A percentile compares a stretch with the other conserved stretches of the same genome.
Evolutionary conservation across 805 yeast genomes (phyloP).

Genomic region (Wickerhamiella azymoides): DNA sequence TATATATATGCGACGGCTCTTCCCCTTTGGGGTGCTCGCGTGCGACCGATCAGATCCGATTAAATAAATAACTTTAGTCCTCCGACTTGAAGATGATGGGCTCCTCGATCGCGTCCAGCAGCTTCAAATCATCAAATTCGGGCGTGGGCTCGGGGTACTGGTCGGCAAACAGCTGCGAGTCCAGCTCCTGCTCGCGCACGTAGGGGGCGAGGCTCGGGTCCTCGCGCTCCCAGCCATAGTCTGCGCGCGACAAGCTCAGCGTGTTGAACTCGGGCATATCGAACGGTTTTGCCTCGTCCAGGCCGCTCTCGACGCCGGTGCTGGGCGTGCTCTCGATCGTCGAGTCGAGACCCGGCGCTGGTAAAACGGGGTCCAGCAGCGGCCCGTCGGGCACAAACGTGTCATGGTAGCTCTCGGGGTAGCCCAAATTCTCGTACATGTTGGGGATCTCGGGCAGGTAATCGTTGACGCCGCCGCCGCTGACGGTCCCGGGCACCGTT

Average conservation of each 20-base stretch:
- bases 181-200: slow-evolving; percentile 1
- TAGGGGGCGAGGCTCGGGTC: slow-evolving; percentile 5
- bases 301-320: neutral
- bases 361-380: neutral
- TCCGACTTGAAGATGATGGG: slow-evolving; percentile 2
- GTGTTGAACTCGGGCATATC: slow-evolving; percentile 6
- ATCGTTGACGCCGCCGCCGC: slow-evolving; percentile 1
- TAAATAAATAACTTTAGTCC: neutral
- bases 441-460: neutral
- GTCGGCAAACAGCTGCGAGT: slow-evolving; percentile 3
- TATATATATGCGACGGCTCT: neutral
- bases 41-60: neutral
- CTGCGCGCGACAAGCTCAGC: neutral
- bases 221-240: slow-evolving; percentile 4
- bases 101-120: slow-evolving; percentile 6
- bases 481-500: neutral
- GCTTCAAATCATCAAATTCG: slow-evolving; percentile 5
- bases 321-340: slow-evolving; percentile 5
- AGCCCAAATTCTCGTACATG: slow-evolving; percentile 5
- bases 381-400: neutral
- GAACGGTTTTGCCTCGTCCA: neutral
- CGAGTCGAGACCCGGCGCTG: slow-evolving; percentile 1
- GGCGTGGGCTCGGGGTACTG: slow-evolving; percentile 3
- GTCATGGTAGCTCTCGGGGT: neutral
- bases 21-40: neutral